Base-by-base conservation (phyloP, 805 yeast species). In the Ogataea thermomethanolica region DNA sequence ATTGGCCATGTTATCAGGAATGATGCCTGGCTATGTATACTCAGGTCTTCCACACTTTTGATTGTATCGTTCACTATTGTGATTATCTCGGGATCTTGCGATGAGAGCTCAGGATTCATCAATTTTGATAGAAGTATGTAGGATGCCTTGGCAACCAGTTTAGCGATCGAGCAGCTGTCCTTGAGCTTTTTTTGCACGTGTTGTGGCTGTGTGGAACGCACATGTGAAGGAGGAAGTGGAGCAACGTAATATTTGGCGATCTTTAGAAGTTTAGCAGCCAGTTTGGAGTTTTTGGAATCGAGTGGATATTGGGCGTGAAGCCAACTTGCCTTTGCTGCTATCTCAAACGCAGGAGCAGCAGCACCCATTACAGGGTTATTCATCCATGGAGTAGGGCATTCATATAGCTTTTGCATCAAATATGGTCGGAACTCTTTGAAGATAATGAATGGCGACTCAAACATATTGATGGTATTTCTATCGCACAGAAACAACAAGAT, bases 361-460 rank as follows among this genome's bases (percentile, higher is more conserved):
- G 70, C 62, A 2, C 72, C 72, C 43, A 63, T 49, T 7, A 67
- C 63, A 0, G 72, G 71, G 35, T 66, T 61, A 37, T 64, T 67
- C 64, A 66, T 60, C 69, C 69, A 67, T 28, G 56, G 57, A 8
- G 48, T 46, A 7, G 55, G 54, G 28, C 49, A 43, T 7, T 55
- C 54, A 45, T 61, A 65, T 4, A 69, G 38, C n/a, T 69, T 70
- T 3, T 58, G 53, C 17, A 53, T 55, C 25, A 70, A 44, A 11
- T 52, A 41, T 10, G 60, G 58, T 53, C 55, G 12, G 48, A 53
- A 38, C 53, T 58, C 62, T 24, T 45, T 47, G 39, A 65, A 69
- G 20, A 68, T 58, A 1, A 50, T 55, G 45, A 65, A 70, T 2
- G 76, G 75, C 5, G 66, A 62, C 1, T 73, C 73, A 12, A 70